phyloP scores from a whole-genome alignment of 768 basidiomycete species.

The Arthromyces matolae region DNA sequence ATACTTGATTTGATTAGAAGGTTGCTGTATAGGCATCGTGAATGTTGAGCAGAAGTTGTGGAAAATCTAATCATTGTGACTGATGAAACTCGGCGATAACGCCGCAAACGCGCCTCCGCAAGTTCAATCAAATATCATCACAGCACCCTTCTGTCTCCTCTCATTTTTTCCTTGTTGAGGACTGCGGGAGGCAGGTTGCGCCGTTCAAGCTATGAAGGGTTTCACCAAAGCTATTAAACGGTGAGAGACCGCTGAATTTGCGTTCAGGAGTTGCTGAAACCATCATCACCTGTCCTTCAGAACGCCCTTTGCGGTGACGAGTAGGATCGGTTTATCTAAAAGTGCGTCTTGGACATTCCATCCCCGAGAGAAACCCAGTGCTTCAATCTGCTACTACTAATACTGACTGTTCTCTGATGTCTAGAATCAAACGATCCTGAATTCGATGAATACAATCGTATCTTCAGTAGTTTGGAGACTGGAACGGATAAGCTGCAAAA shows the following conservation, averaged over 20 bases:
- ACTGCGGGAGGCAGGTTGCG: background rate
- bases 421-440: constrained; percentile 81
- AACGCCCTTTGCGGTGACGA: constrained; percentile 87
- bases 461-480: constrained; percentile 73
- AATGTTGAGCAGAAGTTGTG: constrained; percentile 9
- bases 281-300: constrained; percentile 41
- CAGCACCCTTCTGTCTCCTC: background rate
- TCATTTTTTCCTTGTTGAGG: background rate
- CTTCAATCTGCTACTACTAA: too few species aligned
- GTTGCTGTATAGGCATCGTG: constrained; percentile 68
- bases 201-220: constrained; percentile 67
- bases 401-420: background rate
- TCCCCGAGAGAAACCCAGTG: too few species aligned
- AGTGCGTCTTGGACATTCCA: too few species aligned
- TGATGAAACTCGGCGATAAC: background rate
- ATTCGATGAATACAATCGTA: constrained; percentile 82
- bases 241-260: constrained; percentile 46
- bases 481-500: constrained; percentile 89
- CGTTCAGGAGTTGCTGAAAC: background rate
- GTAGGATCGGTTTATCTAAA: constrained; percentile 88
- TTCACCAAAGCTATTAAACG: constrained; percentile 10
- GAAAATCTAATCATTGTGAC: background rate
- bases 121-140: constrained; percentile 12
- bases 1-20: constrained; percentile 88
- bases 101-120: background rate